A percentile compares a stretch with the other conserved stretches of the same genome.
Conservation (phyloP, 306 rosid genomes). For the Begonia masoniana region DNA sequence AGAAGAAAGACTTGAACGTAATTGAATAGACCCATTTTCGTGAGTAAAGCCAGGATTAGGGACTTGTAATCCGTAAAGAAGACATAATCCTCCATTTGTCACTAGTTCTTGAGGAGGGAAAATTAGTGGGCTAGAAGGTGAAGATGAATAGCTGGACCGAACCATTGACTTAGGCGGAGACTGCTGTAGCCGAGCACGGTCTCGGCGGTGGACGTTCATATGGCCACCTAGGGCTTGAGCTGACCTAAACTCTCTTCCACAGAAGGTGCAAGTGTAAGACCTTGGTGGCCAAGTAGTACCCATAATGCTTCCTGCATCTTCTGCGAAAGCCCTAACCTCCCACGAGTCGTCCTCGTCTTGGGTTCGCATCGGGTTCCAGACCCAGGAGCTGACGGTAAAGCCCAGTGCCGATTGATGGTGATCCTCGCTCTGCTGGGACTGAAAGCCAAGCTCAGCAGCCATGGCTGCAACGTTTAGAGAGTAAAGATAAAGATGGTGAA, state of each 20-base stretch:
- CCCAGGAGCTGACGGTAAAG: neutral
- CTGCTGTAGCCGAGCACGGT: conserved; percentile 81
- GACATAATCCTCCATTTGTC: no score
- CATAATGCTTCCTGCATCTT: conserved; percentile 65
- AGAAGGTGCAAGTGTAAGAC: conserved; percentile 74
- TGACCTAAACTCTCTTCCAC: conserved; percentile 70
- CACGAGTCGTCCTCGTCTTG: conserved; percentile 67
- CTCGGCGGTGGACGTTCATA: conserved; percentile 98
- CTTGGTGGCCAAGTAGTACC: conserved; percentile 93
- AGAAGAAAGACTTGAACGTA: no score
- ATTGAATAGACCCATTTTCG: no score
- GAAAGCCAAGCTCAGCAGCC: conserved; percentile 60
- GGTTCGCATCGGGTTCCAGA: conserved; percentile 36
- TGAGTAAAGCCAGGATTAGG: no score
- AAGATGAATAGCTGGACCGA: neutral
- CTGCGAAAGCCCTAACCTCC: conserved; percentile 86
- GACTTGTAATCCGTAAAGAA: no score
- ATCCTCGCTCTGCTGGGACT: conserved; percentile 6
- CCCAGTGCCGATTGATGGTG: no score
- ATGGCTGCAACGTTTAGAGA: conserved; percentile 51
- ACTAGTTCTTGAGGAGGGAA: conserved; percentile 37
- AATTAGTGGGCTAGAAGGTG: conserved; percentile 8
- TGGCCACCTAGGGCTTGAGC: conserved; percentile 98
- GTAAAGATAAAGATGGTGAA: conserved; percentile 32
- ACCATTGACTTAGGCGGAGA: conserved; percentile 15